Conservation (phyloP, 139 green algal genomes). For the Ettlia oleoabundans region DNA sequence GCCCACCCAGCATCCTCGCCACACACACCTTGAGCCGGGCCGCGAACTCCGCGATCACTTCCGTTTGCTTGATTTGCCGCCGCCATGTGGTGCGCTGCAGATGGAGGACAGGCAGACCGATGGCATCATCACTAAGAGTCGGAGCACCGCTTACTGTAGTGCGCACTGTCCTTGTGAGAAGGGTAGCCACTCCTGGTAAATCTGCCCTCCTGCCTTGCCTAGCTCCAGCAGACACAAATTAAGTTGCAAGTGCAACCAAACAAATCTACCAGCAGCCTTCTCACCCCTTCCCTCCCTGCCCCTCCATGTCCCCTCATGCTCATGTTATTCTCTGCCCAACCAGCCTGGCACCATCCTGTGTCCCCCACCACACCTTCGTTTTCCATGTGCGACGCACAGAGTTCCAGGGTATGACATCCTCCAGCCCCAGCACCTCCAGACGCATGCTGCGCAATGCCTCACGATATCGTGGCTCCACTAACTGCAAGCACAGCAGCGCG, state of each 20-base stretch:
- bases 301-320: neutral
- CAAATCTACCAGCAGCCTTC: no score
- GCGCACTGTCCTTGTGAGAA: no score
- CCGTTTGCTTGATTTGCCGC: constrained; percentile 35
- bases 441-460: constrained; percentile 38
- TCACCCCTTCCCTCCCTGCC: no score
- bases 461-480: constrained; percentile 25
- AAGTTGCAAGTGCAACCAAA: no score
- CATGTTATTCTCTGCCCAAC: neutral
- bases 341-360: neutral
- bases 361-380: neutral
- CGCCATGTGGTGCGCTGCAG: constrained; percentile 47
- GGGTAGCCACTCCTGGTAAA: no score
- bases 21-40: constrained; percentile 49
- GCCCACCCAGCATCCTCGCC: no score
- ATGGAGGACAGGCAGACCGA: no score
- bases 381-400: constrained; percentile 50
- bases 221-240: no score
- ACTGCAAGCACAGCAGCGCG: no score
- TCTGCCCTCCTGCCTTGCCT: no score
- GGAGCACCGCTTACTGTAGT: no score
- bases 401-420: constrained; percentile 48
- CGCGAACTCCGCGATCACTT: constrained; percentile 45
- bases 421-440: constrained; percentile 42
- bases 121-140: no score